Conservation (phyloP, 352 stramenopile genomes). For the Phytopythium vexans region DNA sequence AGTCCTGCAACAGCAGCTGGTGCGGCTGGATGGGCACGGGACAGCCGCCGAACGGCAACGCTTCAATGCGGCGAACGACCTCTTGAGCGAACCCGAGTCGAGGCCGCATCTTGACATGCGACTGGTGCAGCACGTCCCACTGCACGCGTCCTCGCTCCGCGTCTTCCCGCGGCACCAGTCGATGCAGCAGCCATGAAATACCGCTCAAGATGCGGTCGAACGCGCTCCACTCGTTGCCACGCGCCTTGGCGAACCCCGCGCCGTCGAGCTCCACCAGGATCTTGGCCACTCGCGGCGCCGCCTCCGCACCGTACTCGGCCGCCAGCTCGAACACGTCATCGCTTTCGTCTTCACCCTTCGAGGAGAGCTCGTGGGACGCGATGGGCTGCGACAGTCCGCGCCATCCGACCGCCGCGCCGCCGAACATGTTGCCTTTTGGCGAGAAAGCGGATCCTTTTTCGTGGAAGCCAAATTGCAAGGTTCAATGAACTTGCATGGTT, state of each 20-base stretch:
- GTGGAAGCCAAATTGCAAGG: too few species aligned
- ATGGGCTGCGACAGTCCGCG: background rate
- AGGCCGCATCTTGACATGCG: constrained; percentile 62
- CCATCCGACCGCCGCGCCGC: background rate
- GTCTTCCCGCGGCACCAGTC: constrained; percentile 46
- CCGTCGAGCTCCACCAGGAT: constrained; percentile 29
- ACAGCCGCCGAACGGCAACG: constrained; percentile 20
- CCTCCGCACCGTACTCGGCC: constrained; percentile 30
- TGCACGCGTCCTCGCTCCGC: constrained; percentile 38
- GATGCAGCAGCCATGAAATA: constrained; percentile 60
- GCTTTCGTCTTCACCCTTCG: background rate
- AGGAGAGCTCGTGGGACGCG: background rate
- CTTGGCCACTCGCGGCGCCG: constrained; percentile 22
- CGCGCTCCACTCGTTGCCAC: constrained; percentile 35
- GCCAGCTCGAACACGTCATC: constrained; percentile 28
- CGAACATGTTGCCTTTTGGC: background rate
- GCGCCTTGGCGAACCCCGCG: constrained; percentile 45
- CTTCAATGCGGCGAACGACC: constrained; percentile 37
- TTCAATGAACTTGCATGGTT: too few species aligned
- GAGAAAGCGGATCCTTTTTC: background rate
- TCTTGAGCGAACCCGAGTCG: constrained; percentile 72
- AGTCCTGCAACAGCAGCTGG: constrained; percentile 76
- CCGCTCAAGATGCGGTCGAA: constrained; percentile 67
- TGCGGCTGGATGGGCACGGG: constrained; percentile 54
- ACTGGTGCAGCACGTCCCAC: constrained; percentile 63